A percentile compares a stretch with the other conserved stretches of the same genome.
Conservation (phyloP, 352 stramenopile genomes). For the Pythium plurisporium region DNA sequence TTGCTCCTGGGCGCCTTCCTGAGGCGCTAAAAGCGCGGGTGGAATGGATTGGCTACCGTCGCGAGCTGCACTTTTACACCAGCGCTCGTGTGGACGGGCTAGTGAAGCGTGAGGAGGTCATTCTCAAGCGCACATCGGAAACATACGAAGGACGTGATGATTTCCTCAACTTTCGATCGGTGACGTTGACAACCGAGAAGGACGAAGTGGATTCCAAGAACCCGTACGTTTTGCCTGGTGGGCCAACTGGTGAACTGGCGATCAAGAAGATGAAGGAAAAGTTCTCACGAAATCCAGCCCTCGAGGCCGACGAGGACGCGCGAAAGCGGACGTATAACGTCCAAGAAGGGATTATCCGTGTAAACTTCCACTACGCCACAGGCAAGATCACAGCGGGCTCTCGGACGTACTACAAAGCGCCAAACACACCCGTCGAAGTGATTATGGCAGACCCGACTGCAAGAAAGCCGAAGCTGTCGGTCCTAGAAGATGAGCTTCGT, state of each 20-base stretch:
- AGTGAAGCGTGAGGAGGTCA: slow-evolving; percentile 77
- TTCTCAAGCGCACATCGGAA: slow-evolving; percentile 86
- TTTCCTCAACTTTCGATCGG: slow-evolving; percentile 75
- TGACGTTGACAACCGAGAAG: slow-evolving; percentile 72
- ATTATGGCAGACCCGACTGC: slow-evolving; percentile 65
- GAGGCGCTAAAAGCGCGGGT: slow-evolving; percentile 74
- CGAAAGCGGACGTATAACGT: slow-evolving; percentile 91
- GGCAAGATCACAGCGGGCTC: slow-evolving; percentile 88
- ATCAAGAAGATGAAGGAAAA: slow-evolving; percentile 95
- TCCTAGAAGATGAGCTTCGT: slow-evolving; percentile 71
- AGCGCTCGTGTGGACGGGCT: slow-evolving; percentile 88
- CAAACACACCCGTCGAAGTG: slow-evolving; percentile 63
- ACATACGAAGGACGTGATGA: slow-evolving; percentile 85
- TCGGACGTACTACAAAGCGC: slow-evolving; percentile 76
- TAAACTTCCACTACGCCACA: slow-evolving; percentile 90
- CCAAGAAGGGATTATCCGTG: slow-evolving; percentile 82
- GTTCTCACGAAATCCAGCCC: slow-evolving; percentile 60
- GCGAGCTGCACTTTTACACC: slow-evolving; percentile 91
- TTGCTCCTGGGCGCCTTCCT: slow-evolving; percentile 59
- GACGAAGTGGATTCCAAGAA: slow-evolving; percentile 77
- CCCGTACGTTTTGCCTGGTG: slow-evolving; percentile 69
- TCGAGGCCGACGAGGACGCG: slow-evolving; percentile 72
- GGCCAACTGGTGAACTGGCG: slow-evolving; percentile 62
- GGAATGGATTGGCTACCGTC: slow-evolving; percentile 84
- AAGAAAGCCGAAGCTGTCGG: slow-evolving; percentile 60